These are phyloP conservation scores for Arctostaphylos glauca DNA, from an alignment of 148 eudicot species.

Conservation along the genomic window DNA sequence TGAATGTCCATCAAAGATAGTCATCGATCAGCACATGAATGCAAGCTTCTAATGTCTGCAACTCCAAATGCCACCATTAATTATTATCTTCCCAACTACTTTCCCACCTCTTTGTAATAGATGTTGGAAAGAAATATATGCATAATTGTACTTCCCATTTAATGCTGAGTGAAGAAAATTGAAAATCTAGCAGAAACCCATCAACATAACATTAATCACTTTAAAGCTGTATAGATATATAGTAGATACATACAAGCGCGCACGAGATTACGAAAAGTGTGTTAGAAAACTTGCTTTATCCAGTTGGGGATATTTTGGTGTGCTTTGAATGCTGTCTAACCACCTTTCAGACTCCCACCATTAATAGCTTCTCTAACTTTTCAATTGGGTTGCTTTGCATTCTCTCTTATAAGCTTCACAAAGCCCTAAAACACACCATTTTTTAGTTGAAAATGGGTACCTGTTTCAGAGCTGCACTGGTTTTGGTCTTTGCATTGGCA, in stretches of 20 bases:
- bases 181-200: background rate
- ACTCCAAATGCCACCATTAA: constrained; percentile 19
- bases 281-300: too few species aligned
- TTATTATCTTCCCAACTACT: constrained; percentile 21
- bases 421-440: background rate
- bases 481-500: constrained; percentile 21
- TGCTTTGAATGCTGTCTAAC: constrained; percentile 15
- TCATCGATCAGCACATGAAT: background rate
- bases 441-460: constrained; percentile 21
- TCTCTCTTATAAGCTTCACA: background rate
- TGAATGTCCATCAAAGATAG: background rate
- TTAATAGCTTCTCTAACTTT: constrained; percentile 13
- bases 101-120: background rate
- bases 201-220: background rate
- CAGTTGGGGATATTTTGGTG: background rate
- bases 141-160: background rate
- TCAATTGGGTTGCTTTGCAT: background rate
- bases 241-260: too few species aligned
- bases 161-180: background rate
- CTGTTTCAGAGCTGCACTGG: constrained; percentile 14
- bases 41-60: background rate
- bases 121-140: background rate
- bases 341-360: background rate
- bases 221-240: too few species aligned
- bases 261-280: too few species aligned